Conservation (phyloP, 495 filamentous ascomycete genomes). For the Thermothielavioides terrestris region DNA sequence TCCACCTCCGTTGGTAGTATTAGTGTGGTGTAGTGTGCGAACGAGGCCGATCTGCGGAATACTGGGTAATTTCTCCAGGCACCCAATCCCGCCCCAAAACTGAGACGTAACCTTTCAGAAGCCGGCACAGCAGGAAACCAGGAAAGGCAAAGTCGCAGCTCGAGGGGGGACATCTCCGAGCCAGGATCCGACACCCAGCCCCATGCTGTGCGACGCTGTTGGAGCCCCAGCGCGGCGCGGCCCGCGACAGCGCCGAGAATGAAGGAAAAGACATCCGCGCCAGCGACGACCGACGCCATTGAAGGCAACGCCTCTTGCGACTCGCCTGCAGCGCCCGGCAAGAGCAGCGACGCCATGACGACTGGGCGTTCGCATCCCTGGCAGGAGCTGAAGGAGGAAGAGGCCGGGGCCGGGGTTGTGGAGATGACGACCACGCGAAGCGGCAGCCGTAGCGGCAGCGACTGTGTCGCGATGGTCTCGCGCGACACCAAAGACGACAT, state of each 20-base stretch:
- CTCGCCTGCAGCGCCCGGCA: not conserved
- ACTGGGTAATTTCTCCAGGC: too few species aligned
- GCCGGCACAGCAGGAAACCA: not conserved
- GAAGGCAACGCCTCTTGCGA: too few species aligned
- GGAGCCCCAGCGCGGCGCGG: not conserved
- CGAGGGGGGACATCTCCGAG: not conserved
- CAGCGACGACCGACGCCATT: not conserved
- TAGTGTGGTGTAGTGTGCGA: too few species aligned
- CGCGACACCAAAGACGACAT: not conserved
- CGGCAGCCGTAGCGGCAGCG: not conserved
- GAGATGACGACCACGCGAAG: not conserved
- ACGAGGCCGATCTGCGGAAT: too few species aligned
- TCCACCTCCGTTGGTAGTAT: too few species aligned
- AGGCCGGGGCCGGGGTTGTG: not conserved
- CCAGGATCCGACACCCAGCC: not conserved
- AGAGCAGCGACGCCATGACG: not conserved
- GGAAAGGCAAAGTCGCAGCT: not conserved
- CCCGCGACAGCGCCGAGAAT: not conserved
- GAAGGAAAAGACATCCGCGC: not conserved
- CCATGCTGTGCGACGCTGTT: not conserved
- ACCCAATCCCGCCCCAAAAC: too few species aligned
- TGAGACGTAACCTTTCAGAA: too few species aligned
- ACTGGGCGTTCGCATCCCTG: not conserved
- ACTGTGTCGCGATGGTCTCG: not conserved
- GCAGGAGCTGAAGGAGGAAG: constrained; percentile 1